Conservation (phyloP, 2,329 filamentous ascomycete species). For the Colletotrichum abscissum region DNA sequence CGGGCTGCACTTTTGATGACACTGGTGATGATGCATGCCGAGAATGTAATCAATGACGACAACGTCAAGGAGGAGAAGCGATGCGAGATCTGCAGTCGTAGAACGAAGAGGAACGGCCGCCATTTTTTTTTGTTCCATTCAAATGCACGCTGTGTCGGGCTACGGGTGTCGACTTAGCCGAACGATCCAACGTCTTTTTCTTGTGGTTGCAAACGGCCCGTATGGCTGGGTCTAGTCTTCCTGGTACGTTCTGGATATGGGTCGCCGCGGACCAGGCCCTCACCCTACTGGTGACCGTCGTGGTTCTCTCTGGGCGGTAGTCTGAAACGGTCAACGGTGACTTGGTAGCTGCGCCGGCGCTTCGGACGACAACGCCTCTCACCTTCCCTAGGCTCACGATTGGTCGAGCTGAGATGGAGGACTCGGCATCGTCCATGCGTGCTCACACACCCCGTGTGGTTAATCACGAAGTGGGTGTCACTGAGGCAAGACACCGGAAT, state of each 20-base stretch:
- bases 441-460: background rate
- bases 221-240: conserved; percentile 16
- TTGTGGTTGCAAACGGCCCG: conserved; percentile 21
- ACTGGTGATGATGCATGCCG: background rate
- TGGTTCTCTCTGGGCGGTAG: background rate
- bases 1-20: background rate
- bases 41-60: background rate
- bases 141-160: background rate
- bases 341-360: conserved; percentile 5
- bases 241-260: conserved; percentile 1
- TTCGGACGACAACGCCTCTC: conserved; percentile 10
- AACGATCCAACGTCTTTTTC: conserved; percentile 14
- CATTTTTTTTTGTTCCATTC: conserved; percentile 1
- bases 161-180: background rate
- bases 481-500: background rate
- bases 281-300: background rate
- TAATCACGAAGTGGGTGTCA: background rate
- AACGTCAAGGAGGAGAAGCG: background rate
- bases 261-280: background rate
- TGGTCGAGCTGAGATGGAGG: background rate
- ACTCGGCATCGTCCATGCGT: background rate
- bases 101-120: background rate
- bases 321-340: conserved; percentile 22
- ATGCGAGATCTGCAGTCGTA: background rate
- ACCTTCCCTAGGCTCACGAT: background rate